These are phyloP conservation scores for Hyaloperonospora brassicae DNA, from an alignment of 352 stramenopile species.

Conservation along the genomic window DNA sequence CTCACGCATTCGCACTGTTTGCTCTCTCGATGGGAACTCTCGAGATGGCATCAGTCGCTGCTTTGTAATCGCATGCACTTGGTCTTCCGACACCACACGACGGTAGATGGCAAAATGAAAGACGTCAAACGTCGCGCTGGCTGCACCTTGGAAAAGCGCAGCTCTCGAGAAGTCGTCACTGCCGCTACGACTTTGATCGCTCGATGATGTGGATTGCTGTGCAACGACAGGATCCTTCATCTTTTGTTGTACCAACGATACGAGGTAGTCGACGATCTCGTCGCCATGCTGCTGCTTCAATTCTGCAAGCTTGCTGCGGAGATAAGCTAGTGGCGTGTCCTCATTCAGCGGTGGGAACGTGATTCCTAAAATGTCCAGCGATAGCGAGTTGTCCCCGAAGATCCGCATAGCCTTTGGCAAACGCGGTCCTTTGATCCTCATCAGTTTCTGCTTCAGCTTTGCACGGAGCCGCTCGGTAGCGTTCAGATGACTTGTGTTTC, in stretches of 20 bases:
- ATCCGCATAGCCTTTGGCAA: slow-evolving; percentile 50
- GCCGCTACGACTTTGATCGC: slow-evolving; percentile 5
- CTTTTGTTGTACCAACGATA: slow-evolving; percentile 35
- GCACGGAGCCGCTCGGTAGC: slow-evolving; percentile 41
- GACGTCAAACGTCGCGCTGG: slow-evolving; percentile 50
- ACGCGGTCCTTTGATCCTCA: slow-evolving; percentile 42
- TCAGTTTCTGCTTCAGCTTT: slow-evolving; percentile 49
- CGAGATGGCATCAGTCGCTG: slow-evolving; percentile 33
- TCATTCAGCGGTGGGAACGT: slow-evolving; percentile 51
- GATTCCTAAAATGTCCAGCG: slow-evolving; percentile 44
- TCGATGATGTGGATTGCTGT: slow-evolving; percentile 6
- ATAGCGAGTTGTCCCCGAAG: slow-evolving; percentile 43
- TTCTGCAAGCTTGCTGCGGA: slow-evolving; percentile 40
- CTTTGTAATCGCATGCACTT: slow-evolving; percentile 22
- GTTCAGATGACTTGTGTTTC: slow-evolving; percentile 21
- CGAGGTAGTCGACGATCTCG: slow-evolving; percentile 50
- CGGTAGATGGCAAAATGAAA: slow-evolving; percentile 70
- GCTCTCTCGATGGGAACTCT: slow-evolving; percentile 26
- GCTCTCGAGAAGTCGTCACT: slow-evolving; percentile 20
- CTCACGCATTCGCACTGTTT: slow-evolving; percentile 37
- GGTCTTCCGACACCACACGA: slow-evolving; percentile 21
- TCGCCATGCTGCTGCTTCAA: slow-evolving; percentile 50
- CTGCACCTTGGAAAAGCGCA: slow-evolving; percentile 33
- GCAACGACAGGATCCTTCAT: slow-evolving; percentile 8
- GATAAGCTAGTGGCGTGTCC: slow-evolving; percentile 53